Percentiles rank a stretch among this genome's conserved stretches.
Evolutionary conservation across 495 filamentous ascomycete genomes (phyloP).

Genomic region (Pyrenopolyporus hunteri): DNA sequence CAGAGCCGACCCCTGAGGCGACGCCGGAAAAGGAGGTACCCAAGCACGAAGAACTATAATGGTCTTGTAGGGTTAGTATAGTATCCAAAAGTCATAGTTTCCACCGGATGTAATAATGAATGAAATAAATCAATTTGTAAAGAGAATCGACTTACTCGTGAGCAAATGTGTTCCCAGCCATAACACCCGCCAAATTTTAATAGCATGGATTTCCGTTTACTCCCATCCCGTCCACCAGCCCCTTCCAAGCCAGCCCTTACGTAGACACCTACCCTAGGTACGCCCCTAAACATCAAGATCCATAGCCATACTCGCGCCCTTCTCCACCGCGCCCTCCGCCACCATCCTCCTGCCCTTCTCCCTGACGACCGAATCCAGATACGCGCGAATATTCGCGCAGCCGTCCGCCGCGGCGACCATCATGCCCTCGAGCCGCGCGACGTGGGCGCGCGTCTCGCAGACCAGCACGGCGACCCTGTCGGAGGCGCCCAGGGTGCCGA

Average conservation of each 20-base stretch:
- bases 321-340: conserved; percentile 59
- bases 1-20: conserved; percentile 48
- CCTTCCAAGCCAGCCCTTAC: no score
- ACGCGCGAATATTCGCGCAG: conserved; percentile 69
- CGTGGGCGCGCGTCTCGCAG: conserved; percentile 83
- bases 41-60: conserved; percentile 55
- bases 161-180: not conserved
- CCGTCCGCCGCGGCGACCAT: conserved; percentile 89
- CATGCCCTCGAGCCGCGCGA: conserved; percentile 84
- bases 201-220: no score
- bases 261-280: no score
- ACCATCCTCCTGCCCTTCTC: conserved; percentile 69
- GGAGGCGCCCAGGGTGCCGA: conserved; percentile 72
- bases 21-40: conserved; percentile 38
- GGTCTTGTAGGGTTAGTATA: conserved; percentile 11
- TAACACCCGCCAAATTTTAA: conserved; percentile 16
- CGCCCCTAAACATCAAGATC: conserved; percentile 49
- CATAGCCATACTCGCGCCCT: conserved; percentile 51
- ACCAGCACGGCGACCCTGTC: conserved; percentile 80
- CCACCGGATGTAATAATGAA: conserved; percentile 7
- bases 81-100: conserved; percentile 3
- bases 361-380: conserved; percentile 74
- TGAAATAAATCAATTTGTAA: not conserved
- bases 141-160: conserved; percentile 22
- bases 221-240: no score